Base-by-base conservation (phyloP, 2,329 filamentous ascomycete genomes). In the Moelleriella libera region DNA sequence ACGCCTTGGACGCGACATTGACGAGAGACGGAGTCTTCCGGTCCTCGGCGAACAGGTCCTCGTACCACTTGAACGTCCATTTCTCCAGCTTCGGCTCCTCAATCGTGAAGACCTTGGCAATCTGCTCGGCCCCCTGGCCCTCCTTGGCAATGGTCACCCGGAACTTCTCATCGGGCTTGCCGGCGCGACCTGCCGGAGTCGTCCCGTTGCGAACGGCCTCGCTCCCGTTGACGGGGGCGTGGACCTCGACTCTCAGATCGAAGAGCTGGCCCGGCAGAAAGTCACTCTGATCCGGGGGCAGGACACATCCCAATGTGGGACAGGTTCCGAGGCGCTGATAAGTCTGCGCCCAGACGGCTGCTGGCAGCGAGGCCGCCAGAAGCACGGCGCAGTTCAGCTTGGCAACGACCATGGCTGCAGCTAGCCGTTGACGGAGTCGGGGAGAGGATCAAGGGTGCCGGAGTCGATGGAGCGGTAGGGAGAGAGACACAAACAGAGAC, bases 41-140 rank as follows among this genome's bases (percentile, higher is more conserved):
- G 56, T 89, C 85, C 58, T 80, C 68, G 30, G 86, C 86, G 60
- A 87, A 94, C 30, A 88, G 75, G 57, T 94, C 83, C 68, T 90
- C 87, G 58, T 77, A 90, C 83, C 84, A 92, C n/a, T 73, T 74
- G 60, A 92, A 92, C 54, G 80, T 76, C 87, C 87, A 94, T 53
- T 72, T 81, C 71, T 94, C 87, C 12, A 92, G 67, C 60, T 78
- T 65, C 21, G 86, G 82, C 61, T 90, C 85, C 2, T 74, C 57
- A 37, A 83, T 58, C n/a, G 71, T 70, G 67, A 92, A 90, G 66
- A 78, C 88, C 41, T 78, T 67, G 12, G 80, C 69, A 41, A 80
- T 78, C 48, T 72, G 66, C 59, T 76, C 66, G 30, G 75, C 60
- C 49, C 67, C 60, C 45, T 64, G 65, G 42, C 75, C 78, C 48